Evolutionary conservation across 148 eudicot genomes (phyloP), one percentile per base, ranked within the genome.

Genomic region (Euryodendron excelsum): DNA sequence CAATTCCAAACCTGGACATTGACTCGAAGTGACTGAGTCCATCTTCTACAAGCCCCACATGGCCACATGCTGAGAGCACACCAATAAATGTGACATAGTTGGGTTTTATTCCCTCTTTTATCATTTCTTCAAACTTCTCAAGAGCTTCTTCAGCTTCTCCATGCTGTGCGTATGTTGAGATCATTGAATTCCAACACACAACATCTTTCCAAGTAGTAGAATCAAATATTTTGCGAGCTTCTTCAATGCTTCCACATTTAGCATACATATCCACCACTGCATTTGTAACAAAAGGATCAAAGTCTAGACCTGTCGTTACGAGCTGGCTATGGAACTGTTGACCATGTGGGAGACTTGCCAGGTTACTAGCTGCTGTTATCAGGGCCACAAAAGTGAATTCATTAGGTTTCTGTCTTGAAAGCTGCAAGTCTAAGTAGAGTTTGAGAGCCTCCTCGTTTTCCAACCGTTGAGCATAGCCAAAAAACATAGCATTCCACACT

Each of bases 121-220:
- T 84, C 93, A 92, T 88, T 81, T 74, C 73, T 52, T 82, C 81
- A 64, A 81, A 92, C 77, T 84, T 50, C 37, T 63, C 64, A 74
- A 92, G 87, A 80, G 96, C 91, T 82, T 88, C 85, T 86, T 86
- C 80, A 30, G 90, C 89, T 79, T 86, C 78, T 82, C 93, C 97
- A 31, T 92, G 91, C 59, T 90, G 89, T 62, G 93, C 91, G 78
- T 83, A 85, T 31, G 89, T 86, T 18, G 86, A 80, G 75, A 92
- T 90, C 83, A 92, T 88, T n/a, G 91, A 81, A 81, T 92, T 92
- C 93, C 93, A 92, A 84, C 90, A 90, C 45, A 88, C 86, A 66
- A 82, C 70, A 71, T 92, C 93, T 71, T 75, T 86, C 75, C 72
- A 61, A 48, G 61, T 55, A 47, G 80, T 69, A 76, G 76, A 77